A percentile compares a stretch with the other conserved stretches of the same genome.
These are phyloP conservation scores for Kondoa malvinella DNA, from an alignment of 768 basidiomycete genomes.

Conservation along the genomic window DNA sequence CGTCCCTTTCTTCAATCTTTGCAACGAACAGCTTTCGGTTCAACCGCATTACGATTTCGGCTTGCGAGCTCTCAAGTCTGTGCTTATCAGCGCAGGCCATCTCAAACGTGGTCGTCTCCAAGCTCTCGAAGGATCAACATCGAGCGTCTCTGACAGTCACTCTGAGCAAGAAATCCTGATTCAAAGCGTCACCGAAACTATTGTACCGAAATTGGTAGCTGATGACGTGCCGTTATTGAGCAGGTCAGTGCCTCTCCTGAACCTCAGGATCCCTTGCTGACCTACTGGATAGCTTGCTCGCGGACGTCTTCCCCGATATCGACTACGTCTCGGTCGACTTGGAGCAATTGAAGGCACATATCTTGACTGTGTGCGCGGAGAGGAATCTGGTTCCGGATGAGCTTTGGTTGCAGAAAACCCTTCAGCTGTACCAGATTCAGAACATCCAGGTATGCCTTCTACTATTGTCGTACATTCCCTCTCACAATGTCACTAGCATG, in stretches of 20 bases:
- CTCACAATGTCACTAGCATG: slow-evolving; percentile 40
- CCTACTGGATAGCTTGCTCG: slow-evolving; percentile 47
- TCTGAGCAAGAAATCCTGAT: slow-evolving; percentile 87
- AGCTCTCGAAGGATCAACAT: slow-evolving; percentile 37
- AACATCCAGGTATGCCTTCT: slow-evolving; percentile 52
- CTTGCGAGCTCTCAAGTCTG: slow-evolving; percentile 88
- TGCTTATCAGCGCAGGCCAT: slow-evolving; percentile 90
- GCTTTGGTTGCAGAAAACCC: slow-evolving; percentile 81
- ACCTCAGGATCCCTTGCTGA: neutral
- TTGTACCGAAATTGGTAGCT: slow-evolving; percentile 92
- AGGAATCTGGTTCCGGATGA: slow-evolving; percentile 71
- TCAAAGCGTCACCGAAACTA: slow-evolving; percentile 94
- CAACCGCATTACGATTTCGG: slow-evolving; percentile 99
- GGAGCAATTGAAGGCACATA: slow-evolving; percentile 65
- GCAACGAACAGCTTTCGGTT: slow-evolving; percentile 85
- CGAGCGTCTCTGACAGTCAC: neutral
- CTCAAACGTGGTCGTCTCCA: slow-evolving; percentile 85
- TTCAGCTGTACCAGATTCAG: slow-evolving; percentile 97
- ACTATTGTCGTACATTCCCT: neutral
- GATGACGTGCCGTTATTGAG: slow-evolving; percentile 90
- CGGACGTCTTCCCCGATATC: slow-evolving; percentile 94
- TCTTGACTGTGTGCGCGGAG: slow-evolving; percentile 69
- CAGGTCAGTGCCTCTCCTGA: slow-evolving; percentile 54
- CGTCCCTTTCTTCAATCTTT: slow-evolving; percentile 98
- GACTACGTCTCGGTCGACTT: slow-evolving; percentile 79